These are phyloP conservation scores for Penicillium manginii DNA, from an alignment of 495 filamentous ascomycete genomes.

Conservation along the genomic window DNA sequence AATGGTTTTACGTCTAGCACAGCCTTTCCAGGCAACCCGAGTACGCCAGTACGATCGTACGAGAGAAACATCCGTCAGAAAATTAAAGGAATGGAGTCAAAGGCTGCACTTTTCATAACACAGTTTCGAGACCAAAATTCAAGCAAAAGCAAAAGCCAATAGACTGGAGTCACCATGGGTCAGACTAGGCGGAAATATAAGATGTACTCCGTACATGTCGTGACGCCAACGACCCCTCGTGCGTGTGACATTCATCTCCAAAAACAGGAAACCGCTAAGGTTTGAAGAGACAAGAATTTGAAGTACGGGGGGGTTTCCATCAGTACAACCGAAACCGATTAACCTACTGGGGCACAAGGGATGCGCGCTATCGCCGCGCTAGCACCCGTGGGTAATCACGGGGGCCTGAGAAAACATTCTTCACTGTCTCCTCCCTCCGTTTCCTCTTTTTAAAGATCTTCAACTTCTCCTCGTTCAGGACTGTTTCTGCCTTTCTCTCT, in stretches of 20 bases:
- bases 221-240: slow-evolving; percentile 5
- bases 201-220: neutral
- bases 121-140: no score
- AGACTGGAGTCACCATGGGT: neutral
- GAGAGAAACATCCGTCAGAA: no score
- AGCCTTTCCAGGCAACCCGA: no score
- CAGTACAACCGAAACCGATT: neutral
- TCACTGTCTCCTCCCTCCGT: neutral
- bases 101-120: no score
- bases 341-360: slow-evolving; percentile 15
- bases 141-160: no score
- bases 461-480: neutral
- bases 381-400: neutral
- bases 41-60: no score
- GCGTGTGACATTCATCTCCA: neutral
- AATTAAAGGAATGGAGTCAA: no score
- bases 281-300: neutral
- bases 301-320: neutral
- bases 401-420: slow-evolving; percentile 11
- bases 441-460: neutral
- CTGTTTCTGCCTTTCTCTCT: no score
- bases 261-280: slow-evolving; percentile 3
- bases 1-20: no score
- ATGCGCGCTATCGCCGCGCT: neutral
- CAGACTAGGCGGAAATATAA: neutral